These are phyloP conservation scores for Sarocladiaceae sp. DNA, from an alignment of 2,329 filamentous ascomycete genomes.

Conservation along the genomic window DNA sequence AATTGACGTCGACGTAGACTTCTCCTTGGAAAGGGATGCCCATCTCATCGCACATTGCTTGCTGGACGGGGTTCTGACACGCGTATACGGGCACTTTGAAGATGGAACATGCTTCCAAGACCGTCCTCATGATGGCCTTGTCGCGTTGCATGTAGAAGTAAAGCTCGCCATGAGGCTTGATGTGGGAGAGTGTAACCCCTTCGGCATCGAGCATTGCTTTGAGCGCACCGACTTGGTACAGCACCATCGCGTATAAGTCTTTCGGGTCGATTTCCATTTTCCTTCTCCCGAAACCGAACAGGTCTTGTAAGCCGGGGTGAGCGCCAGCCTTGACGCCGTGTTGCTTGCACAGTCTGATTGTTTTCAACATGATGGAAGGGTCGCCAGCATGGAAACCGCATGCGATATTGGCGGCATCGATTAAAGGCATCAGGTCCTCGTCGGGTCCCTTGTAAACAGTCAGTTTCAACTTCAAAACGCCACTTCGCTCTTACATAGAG, in stretches of 20 bases:
- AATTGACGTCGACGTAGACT: conserved; percentile 11
- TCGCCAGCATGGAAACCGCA: conserved; percentile 59
- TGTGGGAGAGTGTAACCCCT: conserved; percentile 51
- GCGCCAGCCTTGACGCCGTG: conserved; percentile 55
- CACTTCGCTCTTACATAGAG: background rate
- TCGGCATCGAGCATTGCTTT: conserved; percentile 56
- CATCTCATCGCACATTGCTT: conserved; percentile 2
- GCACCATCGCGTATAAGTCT: conserved; percentile 51
- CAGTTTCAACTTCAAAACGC: background rate
- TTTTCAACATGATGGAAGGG: conserved; percentile 60
- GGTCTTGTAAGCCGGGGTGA: conserved; percentile 60
- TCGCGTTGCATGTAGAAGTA: conserved; percentile 36
- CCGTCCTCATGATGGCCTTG: conserved; percentile 16
- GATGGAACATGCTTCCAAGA: conserved; percentile 5
- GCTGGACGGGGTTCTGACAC: background rate
- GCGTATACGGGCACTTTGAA: conserved; percentile 9
- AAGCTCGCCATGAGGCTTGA: conserved; percentile 59
- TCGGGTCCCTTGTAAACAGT: conserved; percentile 42
- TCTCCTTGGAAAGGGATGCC: conserved; percentile 9
- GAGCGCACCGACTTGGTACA: conserved; percentile 62
- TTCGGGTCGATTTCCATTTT: conserved; percentile 55
- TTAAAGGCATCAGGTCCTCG: conserved; percentile 52
- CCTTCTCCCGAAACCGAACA: conserved; percentile 60
- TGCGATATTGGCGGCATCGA: conserved; percentile 60
- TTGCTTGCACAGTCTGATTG: conserved; percentile 52